These are phyloP conservation scores for Aspergillus panamensis DNA, from an alignment of 495 filamentous ascomycete genomes.

Conservation along the genomic window DNA sequence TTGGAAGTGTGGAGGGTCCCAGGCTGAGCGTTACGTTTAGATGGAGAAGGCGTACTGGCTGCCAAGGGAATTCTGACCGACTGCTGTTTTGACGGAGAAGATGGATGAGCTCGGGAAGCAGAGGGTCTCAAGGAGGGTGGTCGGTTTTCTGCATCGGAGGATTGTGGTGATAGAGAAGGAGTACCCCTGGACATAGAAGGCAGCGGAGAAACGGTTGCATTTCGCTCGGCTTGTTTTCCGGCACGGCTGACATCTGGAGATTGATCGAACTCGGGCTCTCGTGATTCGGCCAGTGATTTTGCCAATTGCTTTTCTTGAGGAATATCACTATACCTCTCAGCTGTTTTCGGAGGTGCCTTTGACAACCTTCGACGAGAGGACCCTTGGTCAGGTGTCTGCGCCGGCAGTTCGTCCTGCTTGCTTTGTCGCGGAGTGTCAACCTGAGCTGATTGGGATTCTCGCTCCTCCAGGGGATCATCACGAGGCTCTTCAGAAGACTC, in stretches of 20 bases:
- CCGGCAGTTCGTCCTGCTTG: conserved; percentile 24
- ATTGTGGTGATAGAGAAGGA: conserved; percentile 64
- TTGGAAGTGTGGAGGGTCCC: conserved; percentile 53
- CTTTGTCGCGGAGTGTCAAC: conserved; percentile 27
- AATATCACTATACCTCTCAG: conserved; percentile 45
- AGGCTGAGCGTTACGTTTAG: conserved; percentile 56
- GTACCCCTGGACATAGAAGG: conserved; percentile 32
- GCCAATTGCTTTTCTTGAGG: conserved; percentile 41
- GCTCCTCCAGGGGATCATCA: not conserved
- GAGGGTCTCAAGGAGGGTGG: conserved; percentile 63
- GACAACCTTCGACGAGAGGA: conserved; percentile 29
- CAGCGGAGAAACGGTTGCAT: conserved; percentile 32
- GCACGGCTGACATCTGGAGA: conserved; percentile 11
- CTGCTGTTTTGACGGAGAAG: conserved; percentile 43
- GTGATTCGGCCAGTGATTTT: conserved; percentile 28
- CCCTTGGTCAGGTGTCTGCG: conserved; percentile 21
- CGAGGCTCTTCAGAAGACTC: not conserved
- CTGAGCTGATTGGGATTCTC: conserved; percentile 1
- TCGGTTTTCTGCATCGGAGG: conserved; percentile 77
- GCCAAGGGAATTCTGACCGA: conserved; percentile 45
- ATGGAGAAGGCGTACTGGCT: conserved; percentile 62
- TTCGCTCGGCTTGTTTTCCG: conserved; percentile 8
- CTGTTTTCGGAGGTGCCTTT: conserved; percentile 40
- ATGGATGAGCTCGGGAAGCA: conserved; percentile 38
- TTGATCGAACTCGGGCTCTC: conserved; percentile 16